phyloP scores from a whole-genome alignment of 73 alveolate genomes.

The Paramecium sexaurelia region DNA sequence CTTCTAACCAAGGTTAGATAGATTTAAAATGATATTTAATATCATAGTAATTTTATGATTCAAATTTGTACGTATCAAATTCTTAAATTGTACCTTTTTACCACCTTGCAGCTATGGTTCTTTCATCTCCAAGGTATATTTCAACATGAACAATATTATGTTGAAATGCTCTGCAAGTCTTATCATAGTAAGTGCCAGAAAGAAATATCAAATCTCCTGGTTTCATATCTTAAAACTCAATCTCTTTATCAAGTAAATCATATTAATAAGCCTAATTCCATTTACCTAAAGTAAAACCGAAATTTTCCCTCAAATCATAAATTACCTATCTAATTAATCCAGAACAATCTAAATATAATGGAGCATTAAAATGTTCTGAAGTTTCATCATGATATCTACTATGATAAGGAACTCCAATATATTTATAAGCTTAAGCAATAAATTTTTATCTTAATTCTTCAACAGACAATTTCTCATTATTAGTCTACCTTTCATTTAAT shows the following conservation, averaged over 20 bases:
- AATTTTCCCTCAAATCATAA: slow-evolving; percentile 86
- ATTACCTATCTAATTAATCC: slow-evolving; percentile 87
- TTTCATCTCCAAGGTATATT: slow-evolving; percentile 79
- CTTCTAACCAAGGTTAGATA: slow-evolving; percentile 93
- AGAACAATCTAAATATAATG: slow-evolving; percentile 92
- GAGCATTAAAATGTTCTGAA: slow-evolving; percentile 70
- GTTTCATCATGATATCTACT: slow-evolving; percentile 61
- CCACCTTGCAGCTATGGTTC: slow-evolving; percentile 88
- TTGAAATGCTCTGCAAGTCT: slow-evolving; percentile 77
- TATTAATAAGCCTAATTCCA: slow-evolving; percentile 97
- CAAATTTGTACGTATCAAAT: slow-evolving; percentile 91
- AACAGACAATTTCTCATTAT: not conserved
- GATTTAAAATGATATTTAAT: slow-evolving; percentile 88
- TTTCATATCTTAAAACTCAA: slow-evolving; percentile 75
- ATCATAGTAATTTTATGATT: slow-evolving; percentile 86
- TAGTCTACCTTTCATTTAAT: not conserved
- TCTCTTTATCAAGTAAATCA: slow-evolving; percentile 83
- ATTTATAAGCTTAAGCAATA: slow-evolving; percentile 83
- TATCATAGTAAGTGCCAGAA: slow-evolving; percentile 86
- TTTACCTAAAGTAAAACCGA: slow-evolving; percentile 92
- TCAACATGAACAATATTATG: slow-evolving; percentile 98
- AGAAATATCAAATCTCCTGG: slow-evolving; percentile 95
- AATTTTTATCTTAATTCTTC: slow-evolving; percentile 81
- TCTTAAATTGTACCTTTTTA: slow-evolving; percentile 85
- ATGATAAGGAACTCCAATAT: slow-evolving; percentile 94